phyloP scores from a whole-genome alignment of 116 monocot genomes.

The Cymodocea nodosa region DNA sequence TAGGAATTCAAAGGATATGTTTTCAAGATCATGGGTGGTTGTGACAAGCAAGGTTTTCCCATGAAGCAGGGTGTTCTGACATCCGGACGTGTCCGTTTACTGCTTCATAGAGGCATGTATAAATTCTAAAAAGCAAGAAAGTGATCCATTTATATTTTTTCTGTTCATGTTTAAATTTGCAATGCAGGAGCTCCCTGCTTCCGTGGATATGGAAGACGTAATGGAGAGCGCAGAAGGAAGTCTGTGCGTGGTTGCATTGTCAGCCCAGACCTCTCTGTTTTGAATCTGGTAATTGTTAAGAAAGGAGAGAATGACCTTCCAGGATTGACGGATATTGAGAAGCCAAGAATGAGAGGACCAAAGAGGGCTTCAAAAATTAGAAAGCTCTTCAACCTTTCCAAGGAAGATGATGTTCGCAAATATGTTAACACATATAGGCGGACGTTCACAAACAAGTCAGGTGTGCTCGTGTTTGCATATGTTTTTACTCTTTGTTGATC shows the following conservation, averaged over 20 bases:
- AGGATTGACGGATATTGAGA: slow-evolving; percentile 36
- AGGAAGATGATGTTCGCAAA: slow-evolving; percentile 53
- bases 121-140: background rate
- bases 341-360: slow-evolving; percentile 43
- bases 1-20: slow-evolving; percentile 27
- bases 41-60: slow-evolving; percentile 24
- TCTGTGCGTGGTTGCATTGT: slow-evolving; percentile 61
- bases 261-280: slow-evolving; percentile 42
- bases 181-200: slow-evolving; percentile 29
- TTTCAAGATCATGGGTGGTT: slow-evolving; percentile 23
- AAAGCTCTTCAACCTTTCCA: slow-evolving; percentile 35
- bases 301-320: slow-evolving; percentile 42
- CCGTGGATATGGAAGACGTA: slow-evolving; percentile 42
- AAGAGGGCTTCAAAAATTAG: slow-evolving; percentile 43
- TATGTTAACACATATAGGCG: slow-evolving; percentile 50
- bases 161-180: background rate
- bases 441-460: slow-evolving; percentile 42
- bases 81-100: slow-evolving; percentile 19
- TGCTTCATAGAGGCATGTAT: slow-evolving; percentile 14
- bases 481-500: too few species aligned
- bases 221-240: slow-evolving; percentile 48
- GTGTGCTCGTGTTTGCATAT: slow-evolving; percentile 2
- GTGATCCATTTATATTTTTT: background rate
- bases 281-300: slow-evolving; percentile 38
- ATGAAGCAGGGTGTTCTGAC: slow-evolving; percentile 29